These are phyloP conservation scores for Bruguiera gymnorhiza DNA, from an alignment of 345 rosid genomes.

Conservation along the genomic window DNA sequence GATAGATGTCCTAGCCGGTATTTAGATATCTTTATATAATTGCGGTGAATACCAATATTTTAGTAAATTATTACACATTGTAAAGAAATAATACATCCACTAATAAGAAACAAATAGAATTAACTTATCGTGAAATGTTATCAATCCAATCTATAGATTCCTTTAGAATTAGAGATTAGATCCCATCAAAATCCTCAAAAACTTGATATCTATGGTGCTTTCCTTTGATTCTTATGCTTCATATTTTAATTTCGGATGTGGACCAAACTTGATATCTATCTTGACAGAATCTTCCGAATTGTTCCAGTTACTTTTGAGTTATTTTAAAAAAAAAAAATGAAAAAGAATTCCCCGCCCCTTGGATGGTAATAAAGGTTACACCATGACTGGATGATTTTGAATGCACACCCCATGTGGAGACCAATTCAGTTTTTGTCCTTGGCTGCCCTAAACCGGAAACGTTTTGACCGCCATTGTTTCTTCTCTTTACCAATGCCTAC, in stretches of 20 bases:
- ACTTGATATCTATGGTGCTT: not conserved
- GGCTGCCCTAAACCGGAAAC: conserved; percentile 14
- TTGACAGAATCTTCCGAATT: conserved; percentile 27
- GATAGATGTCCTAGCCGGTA: not conserved
- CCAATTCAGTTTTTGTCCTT: conserved; percentile 35
- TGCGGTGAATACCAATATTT: too few relatives aligned
- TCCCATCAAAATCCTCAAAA: conserved; percentile 8
- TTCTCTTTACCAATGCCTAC: not conserved
- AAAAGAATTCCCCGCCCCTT: not conserved
- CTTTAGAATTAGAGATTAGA: conserved; percentile 30
- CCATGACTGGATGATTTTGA: conserved; percentile 1
- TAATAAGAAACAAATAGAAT: not conserved
- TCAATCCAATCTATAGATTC: conserved; percentile 24
- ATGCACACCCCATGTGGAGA: conserved; percentile 42
- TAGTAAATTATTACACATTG: too few relatives aligned
- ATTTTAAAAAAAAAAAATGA: not conserved
- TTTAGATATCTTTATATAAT: not conserved
- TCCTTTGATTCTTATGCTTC: conserved; percentile 10
- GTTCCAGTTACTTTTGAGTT: conserved; percentile 17
- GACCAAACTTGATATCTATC: conserved; percentile 23
- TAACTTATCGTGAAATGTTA: conserved; percentile 15
- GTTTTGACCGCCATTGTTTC: not conserved
- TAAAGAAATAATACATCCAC: too few relatives aligned
- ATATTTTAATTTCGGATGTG: not conserved
- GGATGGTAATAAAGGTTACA: conserved; percentile 10